Conservation (phyloP, 371 early-diverging fungal genomes). For the Mortierella sp. region DNA sequence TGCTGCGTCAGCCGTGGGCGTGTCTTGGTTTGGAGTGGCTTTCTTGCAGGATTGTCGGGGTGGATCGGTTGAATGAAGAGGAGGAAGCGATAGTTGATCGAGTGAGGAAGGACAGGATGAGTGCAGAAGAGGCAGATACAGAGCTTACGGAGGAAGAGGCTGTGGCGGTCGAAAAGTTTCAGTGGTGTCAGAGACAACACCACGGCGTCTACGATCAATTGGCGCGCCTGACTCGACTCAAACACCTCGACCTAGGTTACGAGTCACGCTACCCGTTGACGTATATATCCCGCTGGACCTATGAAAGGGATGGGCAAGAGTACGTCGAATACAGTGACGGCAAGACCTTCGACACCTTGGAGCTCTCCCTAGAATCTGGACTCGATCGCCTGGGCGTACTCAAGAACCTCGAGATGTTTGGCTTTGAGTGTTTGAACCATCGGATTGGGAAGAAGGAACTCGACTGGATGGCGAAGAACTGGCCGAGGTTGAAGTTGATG, state of each 20-base stretch:
- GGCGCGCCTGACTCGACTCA: not conserved
- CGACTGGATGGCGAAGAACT: slow-evolving; percentile 19
- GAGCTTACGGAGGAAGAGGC: not conserved
- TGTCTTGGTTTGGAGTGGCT: not conserved
- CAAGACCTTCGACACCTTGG: slow-evolving; percentile 2
- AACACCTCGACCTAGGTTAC: slow-evolving; percentile 8
- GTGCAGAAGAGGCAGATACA: not conserved
- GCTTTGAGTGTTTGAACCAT: slow-evolving; percentile 15
- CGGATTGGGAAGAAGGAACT: slow-evolving; percentile 8
- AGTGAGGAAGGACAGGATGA: not conserved
- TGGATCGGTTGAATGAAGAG: not conserved
- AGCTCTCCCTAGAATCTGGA: slow-evolving; percentile 6
- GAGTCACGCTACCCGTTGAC: slow-evolving; percentile 12
- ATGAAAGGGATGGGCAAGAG: not conserved
- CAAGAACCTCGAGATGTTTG: slow-evolving; percentile 19
- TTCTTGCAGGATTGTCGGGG: not conserved
- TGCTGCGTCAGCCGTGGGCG: no score
- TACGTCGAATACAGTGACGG: not conserved
- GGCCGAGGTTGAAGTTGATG: slow-evolving; percentile 10
- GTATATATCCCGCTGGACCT: not conserved
- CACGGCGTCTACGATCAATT: slow-evolving; percentile 5
- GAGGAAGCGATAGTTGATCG: not conserved
- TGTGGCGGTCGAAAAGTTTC: slow-evolving; percentile 5
- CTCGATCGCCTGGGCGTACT: not conserved
- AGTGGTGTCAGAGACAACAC: not conserved